These are phyloP conservation scores for Chloromonas sp. DNA, from an alignment of 163 green algal species.

Conservation along the genomic window DNA sequence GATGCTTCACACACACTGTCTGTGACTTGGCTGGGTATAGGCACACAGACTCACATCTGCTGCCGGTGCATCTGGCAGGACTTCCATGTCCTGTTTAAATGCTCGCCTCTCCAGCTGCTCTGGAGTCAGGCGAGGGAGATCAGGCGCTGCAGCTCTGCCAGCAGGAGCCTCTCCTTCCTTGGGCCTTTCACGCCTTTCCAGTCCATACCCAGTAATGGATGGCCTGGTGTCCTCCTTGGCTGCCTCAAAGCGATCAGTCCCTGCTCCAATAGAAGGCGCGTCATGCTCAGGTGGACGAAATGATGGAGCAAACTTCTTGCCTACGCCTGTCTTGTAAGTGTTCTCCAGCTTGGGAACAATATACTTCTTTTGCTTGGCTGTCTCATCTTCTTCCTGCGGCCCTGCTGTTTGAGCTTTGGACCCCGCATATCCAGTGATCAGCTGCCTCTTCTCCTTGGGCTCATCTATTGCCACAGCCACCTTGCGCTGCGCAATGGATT, in stretches of 20 bases:
- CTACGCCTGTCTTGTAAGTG: constrained; percentile 49
- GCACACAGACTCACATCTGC: neutral
- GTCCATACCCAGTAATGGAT: constrained; percentile 39
- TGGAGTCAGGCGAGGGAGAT: neutral
- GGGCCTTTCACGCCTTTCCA: constrained; percentile 27
- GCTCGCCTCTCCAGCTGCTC: constrained; percentile 10
- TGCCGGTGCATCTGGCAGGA: constrained; percentile 7
- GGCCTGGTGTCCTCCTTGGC: constrained; percentile 19
- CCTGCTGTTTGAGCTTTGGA: too few species aligned
- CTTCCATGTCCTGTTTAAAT: constrained; percentile 13
- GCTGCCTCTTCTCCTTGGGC: neutral
- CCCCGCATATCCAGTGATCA: neutral
- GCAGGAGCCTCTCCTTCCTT: neutral
- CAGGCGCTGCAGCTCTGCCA: too few species aligned
- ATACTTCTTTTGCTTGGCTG: constrained; percentile 2
- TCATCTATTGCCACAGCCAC: neutral
- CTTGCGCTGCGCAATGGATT: neutral
- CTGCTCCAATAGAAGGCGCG: constrained; percentile 12
- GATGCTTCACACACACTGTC: neutral
- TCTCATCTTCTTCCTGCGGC: too few species aligned
- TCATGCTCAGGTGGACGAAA: constrained; percentile 34
- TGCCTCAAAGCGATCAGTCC: constrained; percentile 33
- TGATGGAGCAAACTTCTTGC: constrained; percentile 41
- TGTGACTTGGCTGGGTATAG: neutral
- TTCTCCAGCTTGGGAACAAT: constrained; percentile 63